Conservation (phyloP, 306 rosid genomes). For the Morella rubra region DNA sequence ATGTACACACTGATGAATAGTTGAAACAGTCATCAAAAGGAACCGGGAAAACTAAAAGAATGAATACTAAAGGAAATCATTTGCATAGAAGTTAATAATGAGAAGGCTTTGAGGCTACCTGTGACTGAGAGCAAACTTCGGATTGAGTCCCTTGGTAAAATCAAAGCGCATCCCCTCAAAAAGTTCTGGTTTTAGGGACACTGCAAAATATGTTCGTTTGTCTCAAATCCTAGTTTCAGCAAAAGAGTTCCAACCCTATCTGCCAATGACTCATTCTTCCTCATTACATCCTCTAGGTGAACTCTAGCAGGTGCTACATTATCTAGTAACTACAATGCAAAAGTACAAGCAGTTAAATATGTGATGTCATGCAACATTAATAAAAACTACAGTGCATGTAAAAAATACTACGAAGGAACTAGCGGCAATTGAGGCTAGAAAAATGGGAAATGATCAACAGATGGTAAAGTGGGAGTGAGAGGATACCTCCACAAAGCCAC, state of each 20-base stretch:
- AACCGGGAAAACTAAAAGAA: conserved; percentile 5
- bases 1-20: conserved; percentile 58
- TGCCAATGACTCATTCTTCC: background rate
- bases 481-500: no score
- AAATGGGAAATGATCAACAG: no score
- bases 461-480: no score
- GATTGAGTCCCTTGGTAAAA: conserved; percentile 88
- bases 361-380: background rate
- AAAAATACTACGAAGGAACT: background rate
- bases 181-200: conserved; percentile 96
- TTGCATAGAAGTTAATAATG: background rate
- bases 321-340: background rate
- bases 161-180: conserved; percentile 97
- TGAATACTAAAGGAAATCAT: background rate
- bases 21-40: conserved; percentile 12
- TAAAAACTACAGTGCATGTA: background rate
- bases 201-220: conserved; percentile 33
- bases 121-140: conserved; percentile 89
- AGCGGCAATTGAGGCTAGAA: background rate
- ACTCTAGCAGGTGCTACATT: background rate
- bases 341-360: background rate
- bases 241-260: background rate
- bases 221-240: background rate
- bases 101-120: conserved; percentile 45
- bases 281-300: background rate